Evolutionary conservation across 495 filamentous ascomycete genomes (phyloP), one percentile per base, ranked within the genome.

Genomic region (Pyrenopolyporus hunteri): DNA sequence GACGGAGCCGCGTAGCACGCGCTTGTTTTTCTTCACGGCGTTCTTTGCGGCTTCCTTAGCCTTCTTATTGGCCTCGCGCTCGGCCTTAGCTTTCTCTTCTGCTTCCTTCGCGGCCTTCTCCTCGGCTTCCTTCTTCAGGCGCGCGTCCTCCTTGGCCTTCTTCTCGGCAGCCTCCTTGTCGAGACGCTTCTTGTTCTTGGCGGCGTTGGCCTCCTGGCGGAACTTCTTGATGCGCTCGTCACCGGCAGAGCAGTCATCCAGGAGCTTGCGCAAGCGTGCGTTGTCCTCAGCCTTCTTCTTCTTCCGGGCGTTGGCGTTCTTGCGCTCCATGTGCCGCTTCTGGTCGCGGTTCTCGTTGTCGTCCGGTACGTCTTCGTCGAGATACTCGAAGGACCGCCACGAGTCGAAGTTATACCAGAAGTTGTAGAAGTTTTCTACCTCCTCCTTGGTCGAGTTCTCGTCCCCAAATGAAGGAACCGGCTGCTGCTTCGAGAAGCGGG

Each of bases 321-420:
- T 98, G 67, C 91, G 87, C 82, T 98, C 95, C 56, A 92, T 84
- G 78, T 97, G 92, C 42, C 94, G 91, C 83, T 96, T 97, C 83
- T 98, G 94, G 79, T 98, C 91, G 74, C 94, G 91, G 83, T 92
- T 95, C 80, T 97, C 94, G 78, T 91, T 94, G 83, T 98, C 94
- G 71, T 98, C 94, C 32, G 94, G 94, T 13, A 98, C 93, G 69
- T 98, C 94, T 80, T 98, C 94, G 70, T 98, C 95, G 32, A 93
- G 89, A 74, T 98, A 98, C 79, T 98, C 94, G 74, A 98, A 98
- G 19, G 89, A 85, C 43, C 94, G 83, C 94, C 94, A 98, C 74
- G 89, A 93, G 83, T 98, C 95, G 68, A 98, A 94, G 81, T 92
- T 92, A 83, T 97, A 98, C 89, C 90, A 98, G 83, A 97, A 98